Percentiles rank a stretch among this genome's conserved stretches.
phyloP scores from a whole-genome alignment of 225 moss, liverwort and hornwort species.

The Climacium dendroides region DNA sequence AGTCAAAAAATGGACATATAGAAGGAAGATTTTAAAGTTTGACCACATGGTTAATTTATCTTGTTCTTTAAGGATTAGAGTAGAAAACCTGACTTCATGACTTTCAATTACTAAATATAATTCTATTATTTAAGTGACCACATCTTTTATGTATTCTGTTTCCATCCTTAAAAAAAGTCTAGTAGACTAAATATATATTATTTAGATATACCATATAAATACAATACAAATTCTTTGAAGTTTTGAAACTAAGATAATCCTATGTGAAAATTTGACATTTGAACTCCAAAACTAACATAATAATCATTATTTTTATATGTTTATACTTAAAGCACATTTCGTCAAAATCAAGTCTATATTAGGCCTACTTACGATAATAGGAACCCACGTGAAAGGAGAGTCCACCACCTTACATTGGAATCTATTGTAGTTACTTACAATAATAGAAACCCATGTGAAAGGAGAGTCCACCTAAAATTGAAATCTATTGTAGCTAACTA shows the following conservation, averaged over 20 bases:
- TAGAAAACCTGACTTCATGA: not conserved
- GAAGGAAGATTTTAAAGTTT: not conserved
- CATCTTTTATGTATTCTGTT: not conserved
- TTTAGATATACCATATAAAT: too few species aligned
- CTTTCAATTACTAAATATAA: not conserved
- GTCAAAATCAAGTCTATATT: not conserved
- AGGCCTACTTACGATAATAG: too few species aligned
- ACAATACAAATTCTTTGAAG: not conserved
- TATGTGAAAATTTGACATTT: not conserved
- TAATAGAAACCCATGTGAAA: too few species aligned
- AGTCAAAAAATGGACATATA: too few species aligned
- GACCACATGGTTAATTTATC: fast-evolving
- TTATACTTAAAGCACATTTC: fast-evolving
- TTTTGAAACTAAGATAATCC: not conserved
- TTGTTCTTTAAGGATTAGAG: not conserved
- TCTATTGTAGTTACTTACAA: not conserved
- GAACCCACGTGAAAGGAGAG: fast-evolving
- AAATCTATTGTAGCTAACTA: too few species aligned
- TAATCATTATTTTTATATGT: not conserved
- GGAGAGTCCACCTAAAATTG: too few species aligned
- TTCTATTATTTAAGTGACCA: not conserved
- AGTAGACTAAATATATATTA: not conserved
- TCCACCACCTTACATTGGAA: not conserved
- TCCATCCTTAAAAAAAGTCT: not conserved
- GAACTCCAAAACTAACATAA: not conserved